phyloP scores from a whole-genome alignment of 192 early-diverging fungal species.

The Rhizophagus clarus region DNA sequence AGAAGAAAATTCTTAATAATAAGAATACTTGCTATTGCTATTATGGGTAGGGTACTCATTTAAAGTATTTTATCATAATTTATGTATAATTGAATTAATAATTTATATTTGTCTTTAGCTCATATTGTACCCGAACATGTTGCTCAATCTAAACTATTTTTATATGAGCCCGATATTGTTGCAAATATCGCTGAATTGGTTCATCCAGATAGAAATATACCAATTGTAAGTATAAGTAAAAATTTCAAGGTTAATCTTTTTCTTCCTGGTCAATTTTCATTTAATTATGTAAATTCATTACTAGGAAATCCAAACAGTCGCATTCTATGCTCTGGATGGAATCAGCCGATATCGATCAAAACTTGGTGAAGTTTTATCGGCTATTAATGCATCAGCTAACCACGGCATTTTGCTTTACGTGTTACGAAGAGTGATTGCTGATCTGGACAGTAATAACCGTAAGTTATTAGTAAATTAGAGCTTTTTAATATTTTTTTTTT shows the following conservation, averaged over 20 bases:
- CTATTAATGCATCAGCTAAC: conserved; percentile 89
- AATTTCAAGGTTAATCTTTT: conserved; percentile 4
- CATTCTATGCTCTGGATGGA: conserved; percentile 81
- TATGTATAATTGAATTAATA: neutral
- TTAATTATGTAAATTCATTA: neutral
- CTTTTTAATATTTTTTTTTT: neutral
- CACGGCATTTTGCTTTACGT: conserved; percentile 88
- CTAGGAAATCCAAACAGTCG: conserved; percentile 76
- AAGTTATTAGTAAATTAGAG: neutral
- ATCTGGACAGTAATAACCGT: conserved; percentile 47
- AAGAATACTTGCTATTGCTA: conserved; percentile 77
- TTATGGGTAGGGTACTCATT: conserved; percentile 60
- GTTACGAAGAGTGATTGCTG: conserved; percentile 70
- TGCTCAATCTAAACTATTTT: conserved; percentile 72
- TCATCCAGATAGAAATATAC: conserved; percentile 65
- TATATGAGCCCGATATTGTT: conserved; percentile 88
- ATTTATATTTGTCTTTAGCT: conserved; percentile 38
- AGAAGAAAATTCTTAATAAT: conserved; percentile 67
- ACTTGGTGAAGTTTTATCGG: conserved; percentile 78
- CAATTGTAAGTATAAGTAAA: conserved; percentile 48
- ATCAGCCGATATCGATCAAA: conserved; percentile 78
- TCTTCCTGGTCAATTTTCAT: neutral
- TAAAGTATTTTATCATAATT: neutral
- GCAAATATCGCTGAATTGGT: conserved; percentile 75
- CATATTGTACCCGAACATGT: conserved; percentile 64